Percentiles rank a stretch among this genome's conserved stretches.
Conservation (phyloP, 345 rosid genomes). For the Hibiscus tridactylites region DNA sequence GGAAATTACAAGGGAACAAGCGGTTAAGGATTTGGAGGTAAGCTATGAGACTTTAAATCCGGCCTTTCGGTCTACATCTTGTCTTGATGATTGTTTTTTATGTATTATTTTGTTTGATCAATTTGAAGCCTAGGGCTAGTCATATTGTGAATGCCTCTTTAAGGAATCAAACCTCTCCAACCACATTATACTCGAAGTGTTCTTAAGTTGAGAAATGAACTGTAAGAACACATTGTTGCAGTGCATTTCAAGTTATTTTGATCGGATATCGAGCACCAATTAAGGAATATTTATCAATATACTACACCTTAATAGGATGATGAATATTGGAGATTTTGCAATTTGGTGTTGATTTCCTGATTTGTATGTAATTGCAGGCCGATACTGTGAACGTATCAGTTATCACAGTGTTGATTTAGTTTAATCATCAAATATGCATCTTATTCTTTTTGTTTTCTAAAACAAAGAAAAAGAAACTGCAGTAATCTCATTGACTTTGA, state of each 20-base stretch:
- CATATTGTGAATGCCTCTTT: neutral
- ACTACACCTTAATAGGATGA: neutral
- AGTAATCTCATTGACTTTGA: neutral
- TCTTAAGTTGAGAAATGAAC: neutral
- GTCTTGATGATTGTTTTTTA: slow-evolving; percentile 1
- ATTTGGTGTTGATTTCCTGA: no score
- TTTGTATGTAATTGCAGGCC: neutral
- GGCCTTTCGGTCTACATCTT: neutral
- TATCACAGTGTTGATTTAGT: neutral
- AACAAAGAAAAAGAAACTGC: neutral
- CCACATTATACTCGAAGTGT: neutral
- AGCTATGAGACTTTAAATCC: slow-evolving; percentile 7
- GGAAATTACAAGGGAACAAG: slow-evolving; percentile 72
- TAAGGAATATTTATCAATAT: neutral
- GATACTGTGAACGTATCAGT: neutral
- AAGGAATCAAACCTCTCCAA: neutral
- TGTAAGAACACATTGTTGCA: neutral
- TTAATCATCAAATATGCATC: neutral
- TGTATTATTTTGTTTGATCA: neutral
- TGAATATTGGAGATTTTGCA: neutral
- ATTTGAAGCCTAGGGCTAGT: neutral
- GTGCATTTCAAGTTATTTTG: neutral
- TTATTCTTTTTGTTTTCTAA: neutral
- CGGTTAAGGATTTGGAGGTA: slow-evolving; percentile 78
- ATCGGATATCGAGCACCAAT: neutral